Conservation (phyloP, 2,329 filamentous ascomycete genomes). For the Colletotrichum shisoi region DNA sequence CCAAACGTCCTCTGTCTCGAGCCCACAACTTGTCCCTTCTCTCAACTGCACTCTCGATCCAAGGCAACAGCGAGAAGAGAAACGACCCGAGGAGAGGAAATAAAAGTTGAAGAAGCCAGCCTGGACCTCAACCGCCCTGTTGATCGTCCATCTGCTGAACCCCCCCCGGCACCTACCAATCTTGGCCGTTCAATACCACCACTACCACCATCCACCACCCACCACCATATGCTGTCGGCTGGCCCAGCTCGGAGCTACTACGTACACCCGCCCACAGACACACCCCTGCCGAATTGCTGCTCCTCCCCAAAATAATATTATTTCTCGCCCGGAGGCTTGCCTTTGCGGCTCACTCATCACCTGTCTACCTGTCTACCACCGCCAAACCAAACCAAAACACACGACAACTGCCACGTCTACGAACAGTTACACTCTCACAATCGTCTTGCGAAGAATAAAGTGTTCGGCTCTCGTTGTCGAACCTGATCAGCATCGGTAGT, state of each 20-base stretch:
- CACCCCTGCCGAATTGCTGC: constrained; percentile 40
- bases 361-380: constrained; percentile 26
- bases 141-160: constrained; percentile 35
- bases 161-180: constrained; percentile 17
- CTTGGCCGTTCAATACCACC: constrained; percentile 35
- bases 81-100: constrained; percentile 1
- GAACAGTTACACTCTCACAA: constrained; percentile 32
- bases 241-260: constrained; percentile 38
- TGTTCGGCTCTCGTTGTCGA: constrained; percentile 42
- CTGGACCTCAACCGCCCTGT: constrained; percentile 35
- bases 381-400: constrained; percentile 25
- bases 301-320: constrained; percentile 43
- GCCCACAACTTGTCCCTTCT: constrained; percentile 35
- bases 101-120: constrained; percentile 31
- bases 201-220: constrained; percentile 28
- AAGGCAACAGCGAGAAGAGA: constrained; percentile 21
- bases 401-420: constrained; percentile 8
- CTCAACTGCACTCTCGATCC: constrained; percentile 20
- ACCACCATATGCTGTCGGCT: constrained; percentile 37
- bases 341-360: constrained; percentile 39
- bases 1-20: constrained; percentile 34
- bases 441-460: constrained; percentile 42
- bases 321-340: constrained; percentile 39
- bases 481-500: constrained; percentile 44
- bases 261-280: constrained; percentile 40